Percentiles rank a stretch among this genome's conserved stretches.
Conservation (phyloP, 805 yeast genomes). For the Suhomyces canberraensis region DNA sequence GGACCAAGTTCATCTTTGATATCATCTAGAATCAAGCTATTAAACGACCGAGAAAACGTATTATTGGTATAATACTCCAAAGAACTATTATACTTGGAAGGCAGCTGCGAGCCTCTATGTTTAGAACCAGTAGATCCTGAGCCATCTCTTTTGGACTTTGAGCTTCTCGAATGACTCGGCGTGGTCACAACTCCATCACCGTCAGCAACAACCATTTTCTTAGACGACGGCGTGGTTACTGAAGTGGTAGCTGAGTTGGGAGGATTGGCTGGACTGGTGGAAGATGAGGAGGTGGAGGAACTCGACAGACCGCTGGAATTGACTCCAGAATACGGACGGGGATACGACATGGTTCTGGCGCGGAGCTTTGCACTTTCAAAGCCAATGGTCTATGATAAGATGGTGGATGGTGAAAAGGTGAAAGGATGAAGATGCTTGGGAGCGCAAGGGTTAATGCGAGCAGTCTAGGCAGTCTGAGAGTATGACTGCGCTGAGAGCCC, state of each 20-base stretch:
- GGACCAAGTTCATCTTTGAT: conserved; percentile 18
- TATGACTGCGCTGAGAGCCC: no score
- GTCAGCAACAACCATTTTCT: neutral
- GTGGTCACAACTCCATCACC: neutral
- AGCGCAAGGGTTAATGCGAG: no score
- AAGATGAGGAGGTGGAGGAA: neutral
- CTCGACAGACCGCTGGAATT: neutral
- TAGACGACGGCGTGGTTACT: conserved; percentile 8
- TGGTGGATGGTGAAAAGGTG: no score
- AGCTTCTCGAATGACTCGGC: neutral
- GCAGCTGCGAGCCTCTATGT: conserved; percentile 4
- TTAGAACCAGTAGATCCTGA: neutral
- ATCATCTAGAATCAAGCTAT: conserved; percentile 40
- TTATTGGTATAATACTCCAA: conserved; percentile 37
- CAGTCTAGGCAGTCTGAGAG: no score
- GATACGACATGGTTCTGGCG: conserved; percentile 4
- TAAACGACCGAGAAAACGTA: conserved; percentile 41
- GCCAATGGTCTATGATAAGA: no score
- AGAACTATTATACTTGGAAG: conserved; percentile 5
- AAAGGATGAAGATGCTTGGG: no score
- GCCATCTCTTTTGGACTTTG: neutral
- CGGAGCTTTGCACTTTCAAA: no score
- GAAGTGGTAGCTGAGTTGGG: conserved; percentile 4
- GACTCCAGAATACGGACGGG: conserved; percentile 1
- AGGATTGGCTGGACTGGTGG: conserved; percentile 1